These are phyloP conservation scores for Penicillium lividum DNA, from an alignment of 495 filamentous ascomycete species.

Conservation along the genomic window DNA sequence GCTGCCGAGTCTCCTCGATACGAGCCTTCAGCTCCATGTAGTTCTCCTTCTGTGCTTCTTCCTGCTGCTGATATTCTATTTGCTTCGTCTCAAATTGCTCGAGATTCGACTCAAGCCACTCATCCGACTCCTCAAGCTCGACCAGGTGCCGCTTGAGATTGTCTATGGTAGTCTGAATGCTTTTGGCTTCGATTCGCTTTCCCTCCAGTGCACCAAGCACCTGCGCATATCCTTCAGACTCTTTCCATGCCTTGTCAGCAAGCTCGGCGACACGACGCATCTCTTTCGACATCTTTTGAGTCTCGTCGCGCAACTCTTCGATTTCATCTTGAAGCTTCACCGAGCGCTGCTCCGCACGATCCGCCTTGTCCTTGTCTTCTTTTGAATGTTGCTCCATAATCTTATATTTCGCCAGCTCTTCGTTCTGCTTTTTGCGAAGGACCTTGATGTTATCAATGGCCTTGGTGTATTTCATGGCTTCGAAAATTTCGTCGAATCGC, in stretches of 20 bases:
- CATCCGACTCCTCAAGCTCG: constrained; percentile 75
- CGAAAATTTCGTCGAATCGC: constrained; percentile 96
- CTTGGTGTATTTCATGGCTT: constrained; percentile 94
- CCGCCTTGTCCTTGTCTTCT: constrained; percentile 82
- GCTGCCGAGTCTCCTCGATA: constrained; percentile 57
- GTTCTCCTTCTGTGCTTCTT: constrained; percentile 56
- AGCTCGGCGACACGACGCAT: constrained; percentile 57
- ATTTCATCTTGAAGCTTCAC: constrained; percentile 70
- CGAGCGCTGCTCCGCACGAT: constrained; percentile 64
- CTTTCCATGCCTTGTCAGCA: constrained; percentile 59
- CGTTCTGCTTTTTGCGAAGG: constrained; percentile 78
- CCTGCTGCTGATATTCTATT: constrained; percentile 60
- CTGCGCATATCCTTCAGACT: constrained; percentile 60
- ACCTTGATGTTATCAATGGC: constrained; percentile 91
- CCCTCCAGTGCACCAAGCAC: constrained; percentile 70
- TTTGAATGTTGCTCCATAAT: constrained; percentile 75
- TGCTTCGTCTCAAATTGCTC: constrained; percentile 79
- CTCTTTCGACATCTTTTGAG: constrained; percentile 54
- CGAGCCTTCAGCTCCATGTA: constrained; percentile 65
- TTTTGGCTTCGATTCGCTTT: constrained; percentile 70
- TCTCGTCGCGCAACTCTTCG: constrained; percentile 62
- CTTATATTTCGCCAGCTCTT: constrained; percentile 68
- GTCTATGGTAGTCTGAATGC: constrained; percentile 63
- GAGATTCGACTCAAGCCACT: constrained; percentile 72
- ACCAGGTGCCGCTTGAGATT: constrained; percentile 69